Base-by-base conservation (phyloP, 1,284 basidiomycete genomes). In the Heimioporus retisporus region DNA sequence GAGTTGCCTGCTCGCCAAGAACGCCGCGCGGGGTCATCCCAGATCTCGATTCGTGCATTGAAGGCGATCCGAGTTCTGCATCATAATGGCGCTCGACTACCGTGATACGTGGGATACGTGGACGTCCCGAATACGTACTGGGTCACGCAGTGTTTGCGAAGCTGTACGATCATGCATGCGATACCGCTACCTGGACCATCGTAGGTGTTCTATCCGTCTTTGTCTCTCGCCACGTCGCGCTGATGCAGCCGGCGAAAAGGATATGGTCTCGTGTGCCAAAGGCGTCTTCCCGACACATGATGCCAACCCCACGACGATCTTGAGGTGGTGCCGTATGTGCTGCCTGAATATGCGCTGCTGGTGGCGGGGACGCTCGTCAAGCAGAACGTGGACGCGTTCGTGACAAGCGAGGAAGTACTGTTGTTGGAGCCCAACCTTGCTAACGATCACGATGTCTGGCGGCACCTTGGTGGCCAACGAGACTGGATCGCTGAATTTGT, bases 101-200 rank as follows among this genome's bases (percentile, higher is more conserved):
- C 90, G 53, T 84, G 90, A 67, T 83, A 88, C 66, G 81, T 84
- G 0, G 85, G 85, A 59, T 85, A 85, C n/a, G 74, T 89, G 23
- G 70, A 75, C 50, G 64, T 87, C 15, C 81, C 84, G 1, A 78
- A 81, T 28, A 69, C 13, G 72, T 78, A 59, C 59, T 77, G 71
- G 74, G 28, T 75, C 28, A 28, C 28, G 28, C 28, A 28, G 19
- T 64, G 54, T 60, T 76, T 28, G 60, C 35, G 43, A 65, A 62
- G 19, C 60, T 77, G 8, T 55, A 64, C 6, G 77, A 80, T 35
- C 60, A 70, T 40, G 77, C 66, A 13, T 80, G 73, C 42, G 74
- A 77, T 59, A 66, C 79, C 16, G 77, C 68, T 19, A 65, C 66
- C 44, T 79, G 78, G 77, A 75, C 74, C n/a, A 72, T 77, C 77